phyloP scores from a whole-genome alignment of 2,329 filamentous ascomycete genomes.

The Juglanconis juglandina region DNA sequence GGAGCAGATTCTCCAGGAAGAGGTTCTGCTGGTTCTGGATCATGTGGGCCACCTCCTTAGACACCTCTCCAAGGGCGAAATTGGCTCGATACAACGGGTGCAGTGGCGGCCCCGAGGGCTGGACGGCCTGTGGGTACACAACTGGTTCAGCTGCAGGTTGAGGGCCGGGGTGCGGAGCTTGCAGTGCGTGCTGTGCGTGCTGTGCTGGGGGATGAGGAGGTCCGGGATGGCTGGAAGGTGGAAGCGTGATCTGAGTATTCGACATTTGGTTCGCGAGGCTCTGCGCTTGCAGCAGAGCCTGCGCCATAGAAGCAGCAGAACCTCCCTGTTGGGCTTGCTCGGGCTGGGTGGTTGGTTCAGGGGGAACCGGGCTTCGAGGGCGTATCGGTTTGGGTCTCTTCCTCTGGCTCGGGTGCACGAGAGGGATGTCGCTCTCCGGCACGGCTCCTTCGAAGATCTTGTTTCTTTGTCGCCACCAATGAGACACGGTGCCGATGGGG shows the following conservation, averaged over 20 bases:
- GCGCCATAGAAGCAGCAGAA: no score
- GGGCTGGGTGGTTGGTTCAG: not conserved
- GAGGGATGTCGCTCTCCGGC: not conserved
- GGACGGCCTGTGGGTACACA: not conserved
- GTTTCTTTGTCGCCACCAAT: not conserved
- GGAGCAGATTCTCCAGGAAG: not conserved
- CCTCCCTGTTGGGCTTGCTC: not conserved
- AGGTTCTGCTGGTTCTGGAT: not conserved
- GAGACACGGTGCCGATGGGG: not conserved
- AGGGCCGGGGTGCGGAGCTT: not conserved
- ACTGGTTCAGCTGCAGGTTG: no score
- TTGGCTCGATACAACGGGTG: conserved; percentile 2
- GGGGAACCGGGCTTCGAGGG: not conserved
- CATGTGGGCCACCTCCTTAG: not conserved
- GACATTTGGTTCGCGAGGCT: no score
- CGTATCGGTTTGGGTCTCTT: not conserved
- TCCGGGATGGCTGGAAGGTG: no score
- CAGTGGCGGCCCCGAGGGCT: not conserved
- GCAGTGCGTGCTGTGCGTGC: not conserved
- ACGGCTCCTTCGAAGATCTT: not conserved
- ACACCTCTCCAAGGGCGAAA: not conserved
- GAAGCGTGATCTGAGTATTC: no score
- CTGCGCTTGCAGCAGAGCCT: no score
- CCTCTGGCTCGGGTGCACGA: not conserved
- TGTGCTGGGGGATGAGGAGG: not conserved